These are phyloP conservation scores for Linum usitatissimum DNA, from an alignment of 345 rosid genomes.

Conservation along the genomic window DNA sequence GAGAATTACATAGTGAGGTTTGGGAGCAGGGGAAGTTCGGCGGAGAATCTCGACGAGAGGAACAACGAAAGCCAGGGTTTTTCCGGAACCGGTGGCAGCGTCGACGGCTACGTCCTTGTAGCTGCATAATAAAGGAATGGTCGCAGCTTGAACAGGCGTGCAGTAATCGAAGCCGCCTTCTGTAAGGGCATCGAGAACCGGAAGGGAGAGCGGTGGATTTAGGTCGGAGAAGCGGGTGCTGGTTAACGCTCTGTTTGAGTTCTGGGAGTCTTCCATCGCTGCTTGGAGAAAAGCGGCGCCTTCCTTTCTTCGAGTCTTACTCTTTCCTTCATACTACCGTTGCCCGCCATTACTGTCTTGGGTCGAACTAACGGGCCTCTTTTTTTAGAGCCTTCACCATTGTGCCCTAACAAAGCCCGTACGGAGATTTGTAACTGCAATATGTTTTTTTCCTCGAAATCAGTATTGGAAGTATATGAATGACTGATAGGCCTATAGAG, in stretches of 20 bases:
- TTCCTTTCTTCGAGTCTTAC: background rate
- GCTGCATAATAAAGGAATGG: conserved; percentile 75
- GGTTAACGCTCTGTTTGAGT: conserved; percentile 56
- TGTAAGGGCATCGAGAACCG: conserved; percentile 45
- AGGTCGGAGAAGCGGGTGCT: conserved; percentile 70
- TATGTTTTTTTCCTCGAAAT: no score
- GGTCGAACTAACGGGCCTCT: no score
- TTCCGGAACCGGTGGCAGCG: conserved; percentile 93
- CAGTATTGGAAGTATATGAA: no score
- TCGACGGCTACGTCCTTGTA: conserved; percentile 89
- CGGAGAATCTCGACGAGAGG: conserved; percentile 79
- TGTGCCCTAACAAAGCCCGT: no score
- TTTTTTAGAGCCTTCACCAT: no score
- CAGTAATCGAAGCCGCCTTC: conserved; percentile 59
- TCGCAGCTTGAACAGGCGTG: conserved; percentile 88
- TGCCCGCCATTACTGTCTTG: no score
- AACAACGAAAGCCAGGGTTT: conserved; percentile 76
- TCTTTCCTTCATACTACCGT: no score
- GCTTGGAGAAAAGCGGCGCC: background rate
- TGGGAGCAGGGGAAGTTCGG: conserved; percentile 47
- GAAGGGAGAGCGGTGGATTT: conserved; percentile 49
- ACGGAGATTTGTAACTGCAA: no score
- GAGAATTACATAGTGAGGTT: conserved; percentile 51
- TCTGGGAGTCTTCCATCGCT: conserved; percentile 11
- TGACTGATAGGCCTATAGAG: no score